These are phyloP conservation scores for Rhizophlyctis rosea DNA, from an alignment of 192 early-diverging fungal genomes.

Conservation along the genomic window DNA sequence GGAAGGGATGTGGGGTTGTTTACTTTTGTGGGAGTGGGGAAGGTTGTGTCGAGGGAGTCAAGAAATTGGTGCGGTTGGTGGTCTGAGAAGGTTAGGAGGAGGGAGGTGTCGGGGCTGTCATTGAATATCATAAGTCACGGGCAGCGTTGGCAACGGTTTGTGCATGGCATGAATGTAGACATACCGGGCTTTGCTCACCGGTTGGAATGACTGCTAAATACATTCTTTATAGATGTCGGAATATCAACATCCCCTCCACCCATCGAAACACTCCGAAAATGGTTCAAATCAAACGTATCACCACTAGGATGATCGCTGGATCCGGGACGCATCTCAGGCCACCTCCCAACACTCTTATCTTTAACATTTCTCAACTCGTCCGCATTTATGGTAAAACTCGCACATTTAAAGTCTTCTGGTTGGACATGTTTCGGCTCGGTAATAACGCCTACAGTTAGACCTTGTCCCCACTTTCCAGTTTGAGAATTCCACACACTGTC, in stretches of 20 bases:
- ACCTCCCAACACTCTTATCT: conserved; percentile 22
- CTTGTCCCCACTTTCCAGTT: no score
- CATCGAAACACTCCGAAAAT: conserved; percentile 11
- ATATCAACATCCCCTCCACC: conserved; percentile 15
- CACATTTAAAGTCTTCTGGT: background rate
- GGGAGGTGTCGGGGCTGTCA: background rate
- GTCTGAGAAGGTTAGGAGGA: conserved; percentile 32
- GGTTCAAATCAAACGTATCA: conserved; percentile 16
- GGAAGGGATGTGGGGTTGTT: background rate
- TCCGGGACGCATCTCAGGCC: conserved; percentile 15
- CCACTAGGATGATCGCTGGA: background rate
- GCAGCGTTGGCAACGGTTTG: background rate
- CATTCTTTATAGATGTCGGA: background rate
- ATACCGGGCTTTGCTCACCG: background rate
- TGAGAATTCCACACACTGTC: no score
- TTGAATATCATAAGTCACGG: background rate
- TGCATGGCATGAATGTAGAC: background rate
- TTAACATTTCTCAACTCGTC: conserved; percentile 6
- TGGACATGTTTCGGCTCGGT: no score
- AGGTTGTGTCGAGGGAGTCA: conserved; percentile 12
- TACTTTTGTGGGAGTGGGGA: conserved; percentile 22
- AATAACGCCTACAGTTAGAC: no score
- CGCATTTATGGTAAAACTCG: background rate
- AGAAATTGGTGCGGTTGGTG: conserved; percentile 32
- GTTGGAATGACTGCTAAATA: background rate